phyloP scores from a whole-genome alignment of 805 yeast genomes.

The Starmerella davenportii region DNA sequence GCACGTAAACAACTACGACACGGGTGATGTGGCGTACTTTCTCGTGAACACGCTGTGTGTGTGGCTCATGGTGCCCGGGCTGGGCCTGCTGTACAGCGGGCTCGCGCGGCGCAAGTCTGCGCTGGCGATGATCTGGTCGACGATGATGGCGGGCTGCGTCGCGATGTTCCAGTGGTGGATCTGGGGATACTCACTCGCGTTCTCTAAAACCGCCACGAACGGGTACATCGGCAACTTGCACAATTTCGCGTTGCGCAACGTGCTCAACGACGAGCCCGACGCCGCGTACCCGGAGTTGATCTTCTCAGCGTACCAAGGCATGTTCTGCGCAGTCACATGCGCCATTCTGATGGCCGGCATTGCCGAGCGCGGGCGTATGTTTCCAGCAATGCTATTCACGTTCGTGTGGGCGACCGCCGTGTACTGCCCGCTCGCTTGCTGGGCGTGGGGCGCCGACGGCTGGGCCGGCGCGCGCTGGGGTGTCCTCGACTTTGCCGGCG shows the following conservation, averaged over 20 bases:
- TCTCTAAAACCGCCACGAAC: slow-evolving; percentile 60
- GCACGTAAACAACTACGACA: slow-evolving; percentile 19
- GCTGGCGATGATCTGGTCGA: slow-evolving; percentile 64
- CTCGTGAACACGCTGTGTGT: slow-evolving; percentile 34
- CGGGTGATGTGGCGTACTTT: slow-evolving; percentile 26
- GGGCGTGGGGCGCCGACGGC: slow-evolving; percentile 89
- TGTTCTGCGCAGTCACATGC: slow-evolving; percentile 79
- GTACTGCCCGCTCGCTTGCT: slow-evolving; percentile 84
- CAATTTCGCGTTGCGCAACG: slow-evolving; percentile 62
- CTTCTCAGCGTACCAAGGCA: slow-evolving; percentile 73
- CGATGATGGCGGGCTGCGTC: slow-evolving; percentile 52
- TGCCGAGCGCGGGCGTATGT: slow-evolving; percentile 80
- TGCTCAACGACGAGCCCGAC: slow-evolving; percentile 32
- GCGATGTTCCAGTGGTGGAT: slow-evolving; percentile 86
- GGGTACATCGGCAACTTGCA: slow-evolving; percentile 76
- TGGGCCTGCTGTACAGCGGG: slow-evolving; percentile 84
- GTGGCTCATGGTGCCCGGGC: slow-evolving; percentile 85
- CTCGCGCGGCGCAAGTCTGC: slow-evolving; percentile 83
- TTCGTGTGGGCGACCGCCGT: slow-evolving; percentile 84
- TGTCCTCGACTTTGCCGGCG: slow-evolving; percentile 91
- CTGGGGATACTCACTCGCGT: slow-evolving; percentile 94
- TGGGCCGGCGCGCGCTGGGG: slow-evolving; percentile 83
- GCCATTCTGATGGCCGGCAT: slow-evolving; percentile 84
- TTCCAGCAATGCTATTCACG: slow-evolving; percentile 65
- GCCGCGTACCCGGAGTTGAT: slow-evolving; percentile 61